A percentile compares a stretch with the other conserved stretches of the same genome.
Conservation (phyloP, 2,329 filamentous ascomycete genomes). For the Paracoccidioides lutzii region DNA sequence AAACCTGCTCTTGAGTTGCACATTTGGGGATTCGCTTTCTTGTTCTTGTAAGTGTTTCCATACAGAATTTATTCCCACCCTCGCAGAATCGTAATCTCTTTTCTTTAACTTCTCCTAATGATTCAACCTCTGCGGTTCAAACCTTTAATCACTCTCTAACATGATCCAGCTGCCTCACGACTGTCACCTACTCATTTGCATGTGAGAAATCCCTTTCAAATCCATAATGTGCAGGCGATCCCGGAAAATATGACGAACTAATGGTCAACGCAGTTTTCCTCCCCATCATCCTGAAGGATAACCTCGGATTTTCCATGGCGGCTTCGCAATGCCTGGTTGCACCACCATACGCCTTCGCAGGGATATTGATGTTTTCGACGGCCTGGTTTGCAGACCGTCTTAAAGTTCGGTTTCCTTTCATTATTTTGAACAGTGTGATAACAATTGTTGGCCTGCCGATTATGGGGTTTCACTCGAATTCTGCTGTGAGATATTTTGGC, state of each 20-base stretch:
- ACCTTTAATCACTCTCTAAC: neutral
- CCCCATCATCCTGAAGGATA: slow-evolving; percentile 50
- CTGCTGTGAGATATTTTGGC: slow-evolving; percentile 52
- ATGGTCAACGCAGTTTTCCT: slow-evolving; percentile 37
- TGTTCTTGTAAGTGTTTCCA: slow-evolving; percentile 26
- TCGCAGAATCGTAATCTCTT: no score
- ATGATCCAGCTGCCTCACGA: slow-evolving; percentile 50
- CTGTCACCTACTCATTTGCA: slow-evolving; percentile 56
- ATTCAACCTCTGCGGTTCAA: no score
- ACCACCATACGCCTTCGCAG: slow-evolving; percentile 50
- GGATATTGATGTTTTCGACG: slow-evolving; percentile 43
- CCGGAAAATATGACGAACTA: neutral
- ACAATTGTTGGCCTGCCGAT: slow-evolving; percentile 54
- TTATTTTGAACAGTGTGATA: slow-evolving; percentile 50
- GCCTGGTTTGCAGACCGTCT: slow-evolving; percentile 52
- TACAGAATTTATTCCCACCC: no score
- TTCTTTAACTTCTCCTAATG: no score
- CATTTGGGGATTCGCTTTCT: slow-evolving; percentile 36
- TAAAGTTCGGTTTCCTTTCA: slow-evolving; percentile 49
- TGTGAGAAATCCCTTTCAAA: slow-evolving; percentile 29
- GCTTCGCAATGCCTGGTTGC: slow-evolving; percentile 55
- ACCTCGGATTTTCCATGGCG: slow-evolving; percentile 50
- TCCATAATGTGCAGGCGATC: neutral
- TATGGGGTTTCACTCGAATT: slow-evolving; percentile 47
- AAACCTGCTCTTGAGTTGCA: slow-evolving; percentile 33